phyloP scores from a whole-genome alignment of 2,329 filamentous ascomycete genomes.

The Sporothrix variecibatus region DNA sequence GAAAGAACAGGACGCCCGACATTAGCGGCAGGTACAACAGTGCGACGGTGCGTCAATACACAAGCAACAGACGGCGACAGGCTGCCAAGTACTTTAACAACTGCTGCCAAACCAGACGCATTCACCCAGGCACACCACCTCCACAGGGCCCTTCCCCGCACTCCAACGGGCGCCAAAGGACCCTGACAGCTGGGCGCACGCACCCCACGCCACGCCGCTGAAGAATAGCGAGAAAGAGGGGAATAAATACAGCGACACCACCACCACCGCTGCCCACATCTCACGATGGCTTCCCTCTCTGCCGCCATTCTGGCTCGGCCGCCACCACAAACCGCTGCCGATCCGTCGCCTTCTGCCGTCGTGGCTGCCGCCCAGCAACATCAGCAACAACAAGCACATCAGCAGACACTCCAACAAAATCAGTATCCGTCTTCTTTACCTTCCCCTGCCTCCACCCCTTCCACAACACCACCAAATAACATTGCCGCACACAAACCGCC shows the following conservation, averaged over 20 bases:
- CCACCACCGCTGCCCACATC: background rate
- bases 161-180: background rate
- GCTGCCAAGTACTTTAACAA: too few relatives aligned
- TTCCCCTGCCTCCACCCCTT: background rate
- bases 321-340: slow-evolving; percentile 10
- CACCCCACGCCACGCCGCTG: background rate
- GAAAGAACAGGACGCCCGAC: background rate
- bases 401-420: background rate
- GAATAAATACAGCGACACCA: background rate
- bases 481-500: background rate
- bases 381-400: background rate
- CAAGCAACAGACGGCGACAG: too few relatives aligned
- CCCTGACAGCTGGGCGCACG: background rate
- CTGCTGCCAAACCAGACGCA: too few relatives aligned
- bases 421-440: background rate
- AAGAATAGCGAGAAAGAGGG: background rate
- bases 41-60: too few relatives aligned
- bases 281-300: slow-evolving; percentile 18
- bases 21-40: background rate
- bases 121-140: background rate
- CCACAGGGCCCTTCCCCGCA: slow-evolving; percentile 16
- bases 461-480: background rate
- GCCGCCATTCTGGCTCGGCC: slow-evolving; percentile 21
- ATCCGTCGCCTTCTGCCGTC: background rate
- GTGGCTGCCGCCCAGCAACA: background rate